A percentile compares a stretch with the other conserved stretches of the same genome.
Evolutionary conservation across 208 protist genomes (phyloP).

Genomic region (Trypanosomatidae sp.): DNA sequence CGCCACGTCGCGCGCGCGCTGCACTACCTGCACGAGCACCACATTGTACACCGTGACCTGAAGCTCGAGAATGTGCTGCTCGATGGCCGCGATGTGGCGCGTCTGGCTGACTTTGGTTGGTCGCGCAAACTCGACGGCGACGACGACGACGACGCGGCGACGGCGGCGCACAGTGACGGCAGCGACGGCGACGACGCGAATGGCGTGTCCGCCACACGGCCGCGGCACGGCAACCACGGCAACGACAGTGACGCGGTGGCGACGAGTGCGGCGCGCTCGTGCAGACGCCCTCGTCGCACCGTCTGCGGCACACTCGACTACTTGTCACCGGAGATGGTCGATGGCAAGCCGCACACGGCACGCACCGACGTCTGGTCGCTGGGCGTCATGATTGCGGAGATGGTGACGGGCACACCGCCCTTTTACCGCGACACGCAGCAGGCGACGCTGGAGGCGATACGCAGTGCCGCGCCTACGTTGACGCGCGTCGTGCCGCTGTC

Average conservation of each 20-base stretch:
- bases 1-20: conserved; percentile 59
- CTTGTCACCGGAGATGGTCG: conserved; percentile 96
- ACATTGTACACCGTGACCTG: conserved; percentile 82
- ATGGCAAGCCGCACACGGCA: conserved; percentile 22
- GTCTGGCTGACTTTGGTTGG: conserved; percentile 99
- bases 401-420: conserved; percentile 62
- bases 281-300: conserved; percentile 5
- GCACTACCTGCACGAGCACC: conserved; percentile 49
- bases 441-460: conserved; percentile 52
- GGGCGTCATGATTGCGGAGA: conserved; percentile 67
- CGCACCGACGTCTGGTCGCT: conserved; percentile 87
- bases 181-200: not conserved
- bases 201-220: not conserved
- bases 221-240: not conserved
- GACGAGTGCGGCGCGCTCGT: conserved; percentile 3
- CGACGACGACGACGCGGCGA: not conserved
- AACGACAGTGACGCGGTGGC: not conserved
- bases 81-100: conserved; percentile 70
- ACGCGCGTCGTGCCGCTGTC: not conserved
- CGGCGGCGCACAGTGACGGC: not conserved
- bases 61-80: conserved; percentile 88
- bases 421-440: conserved; percentile 39
- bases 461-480: conserved; percentile 17
- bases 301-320: conserved; percentile 98
- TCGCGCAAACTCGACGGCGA: conserved; percentile 18